phyloP scores from a whole-genome alignment of 2,329 filamentous ascomycete species.

The Lasiodiplodia hormozganensis region DNA sequence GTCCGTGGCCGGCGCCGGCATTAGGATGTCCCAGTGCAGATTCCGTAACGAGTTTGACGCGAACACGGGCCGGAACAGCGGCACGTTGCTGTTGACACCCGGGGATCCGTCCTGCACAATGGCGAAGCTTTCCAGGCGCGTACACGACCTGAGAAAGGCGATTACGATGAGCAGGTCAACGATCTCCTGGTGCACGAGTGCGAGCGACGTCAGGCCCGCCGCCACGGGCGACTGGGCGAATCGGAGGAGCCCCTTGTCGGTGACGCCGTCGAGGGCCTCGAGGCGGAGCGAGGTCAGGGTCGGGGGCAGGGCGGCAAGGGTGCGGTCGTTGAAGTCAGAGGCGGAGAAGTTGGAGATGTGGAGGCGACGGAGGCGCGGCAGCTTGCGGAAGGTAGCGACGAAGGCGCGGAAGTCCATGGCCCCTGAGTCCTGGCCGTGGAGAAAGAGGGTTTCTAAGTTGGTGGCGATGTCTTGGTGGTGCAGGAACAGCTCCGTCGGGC shows the following conservation, averaged over 20 bases:
- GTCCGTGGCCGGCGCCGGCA: slow-evolving; percentile 62
- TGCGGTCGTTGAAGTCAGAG: slow-evolving; percentile 62
- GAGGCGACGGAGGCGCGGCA: slow-evolving; percentile 61
- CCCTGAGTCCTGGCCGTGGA: slow-evolving; percentile 51
- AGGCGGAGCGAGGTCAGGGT: slow-evolving; percentile 60
- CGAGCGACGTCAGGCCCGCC: slow-evolving; percentile 53
- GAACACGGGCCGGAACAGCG: slow-evolving; percentile 56
- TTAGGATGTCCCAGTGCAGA: slow-evolving; percentile 68
- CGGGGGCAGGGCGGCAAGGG: slow-evolving; percentile 60
- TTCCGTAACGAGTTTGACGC: slow-evolving; percentile 57
- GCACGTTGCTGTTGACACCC: slow-evolving; percentile 49
- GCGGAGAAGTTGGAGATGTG: slow-evolving; percentile 61
- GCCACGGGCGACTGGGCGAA: slow-evolving; percentile 58
- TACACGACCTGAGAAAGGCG: slow-evolving; percentile 57
- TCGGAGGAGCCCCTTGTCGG: slow-evolving; percentile 61
- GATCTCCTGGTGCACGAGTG: slow-evolving; percentile 62
- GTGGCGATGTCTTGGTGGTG: slow-evolving; percentile 60
- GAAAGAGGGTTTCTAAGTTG: slow-evolving; percentile 60
- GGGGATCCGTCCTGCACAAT: slow-evolving; percentile 61
- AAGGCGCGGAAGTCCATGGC: slow-evolving; percentile 62
- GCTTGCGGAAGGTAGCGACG: slow-evolving; percentile 58
- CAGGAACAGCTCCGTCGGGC: slow-evolving; percentile 59
- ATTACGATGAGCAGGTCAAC: slow-evolving; percentile 59
- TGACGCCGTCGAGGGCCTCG: slow-evolving; percentile 62
- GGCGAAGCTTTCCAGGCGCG: slow-evolving; percentile 56